Conservation (phyloP, 2,329 filamentous ascomycete genomes). For the Stemphylium beticola region DNA sequence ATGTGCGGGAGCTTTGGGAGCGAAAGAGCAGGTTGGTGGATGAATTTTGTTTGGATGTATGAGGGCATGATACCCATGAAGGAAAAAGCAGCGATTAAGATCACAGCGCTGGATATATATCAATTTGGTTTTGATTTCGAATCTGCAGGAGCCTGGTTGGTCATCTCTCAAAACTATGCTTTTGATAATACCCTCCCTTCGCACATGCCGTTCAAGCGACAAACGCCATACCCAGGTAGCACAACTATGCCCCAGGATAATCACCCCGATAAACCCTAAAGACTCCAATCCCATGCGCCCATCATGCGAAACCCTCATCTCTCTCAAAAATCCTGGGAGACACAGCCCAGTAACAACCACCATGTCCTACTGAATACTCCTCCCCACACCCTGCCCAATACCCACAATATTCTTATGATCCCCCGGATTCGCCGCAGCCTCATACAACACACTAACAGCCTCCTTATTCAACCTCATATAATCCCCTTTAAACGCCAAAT, state of each 20-base stretch:
- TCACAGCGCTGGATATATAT: constrained; percentile 31
- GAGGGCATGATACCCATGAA: constrained; percentile 26
- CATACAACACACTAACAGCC: constrained; percentile 86
- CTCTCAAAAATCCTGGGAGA: no score
- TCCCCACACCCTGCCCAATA: constrained; percentile 44
- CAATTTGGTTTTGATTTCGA: constrained; percentile 2
- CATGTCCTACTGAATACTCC: constrained; percentile 37
- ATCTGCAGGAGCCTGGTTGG: constrained; percentile 2
- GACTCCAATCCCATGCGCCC: not conserved
- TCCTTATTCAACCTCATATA: constrained; percentile 87
- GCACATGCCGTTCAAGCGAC: no score
- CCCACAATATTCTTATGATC: constrained; percentile 71
- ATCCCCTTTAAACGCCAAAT: constrained; percentile 92
- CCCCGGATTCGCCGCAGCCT: constrained; percentile 87
- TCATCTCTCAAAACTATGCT: constrained; percentile 18
- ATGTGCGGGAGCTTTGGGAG: not conserved
- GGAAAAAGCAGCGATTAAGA: constrained; percentile 6
- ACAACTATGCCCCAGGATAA: not conserved
- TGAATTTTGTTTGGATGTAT: constrained; percentile 5
- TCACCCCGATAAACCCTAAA: not conserved
- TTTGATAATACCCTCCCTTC: no score
- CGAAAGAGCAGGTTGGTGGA: not conserved
- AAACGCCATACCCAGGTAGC: no score
- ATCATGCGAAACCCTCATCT: not conserved
- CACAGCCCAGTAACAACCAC: no score